Base-by-base conservation (phyloP, 306 rosid species). In the Glycine latifolia region DNA sequence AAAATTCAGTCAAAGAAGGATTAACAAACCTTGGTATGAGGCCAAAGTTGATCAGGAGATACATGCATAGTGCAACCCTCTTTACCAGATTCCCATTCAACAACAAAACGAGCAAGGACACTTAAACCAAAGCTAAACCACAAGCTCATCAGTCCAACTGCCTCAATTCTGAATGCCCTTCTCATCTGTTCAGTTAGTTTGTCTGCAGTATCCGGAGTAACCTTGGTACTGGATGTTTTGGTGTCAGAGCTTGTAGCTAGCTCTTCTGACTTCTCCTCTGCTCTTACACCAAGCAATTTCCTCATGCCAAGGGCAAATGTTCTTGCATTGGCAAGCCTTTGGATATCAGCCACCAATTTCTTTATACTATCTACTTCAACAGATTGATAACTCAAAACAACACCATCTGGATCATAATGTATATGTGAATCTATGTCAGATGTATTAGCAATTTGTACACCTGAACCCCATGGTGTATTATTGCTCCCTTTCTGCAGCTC, bases 21-120 rank as follows among this genome's bases (percentile, higher is more conserved):
- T 14, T 39, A 71, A 85, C 83, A 62, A 76, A 96, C 99, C 99
- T 91, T 96, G 39, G 99, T 96, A 81, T 96, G 99, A 69, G 99
- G 99, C 99, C 99, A 96, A 80, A 96, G 97, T 77, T 96, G 98
- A 83, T 96, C 99, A 0, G 99, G 98, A 79, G 98, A 92, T 60
- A 96, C 97, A 70, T 96, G 99, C 97, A 96, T 94, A 4, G 99
- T 94, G 88, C 99, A 96, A 87, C 99, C 99, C 85, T 96, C 98
- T 83, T 91, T 94, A 67, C 97, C 89, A 13, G 98, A 92, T 87
- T 94, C 97, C 99, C 99, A 96, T 86, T 96, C 99, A 33, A 96
- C 99, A 81, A 91, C 99, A 89, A 96, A 96, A 61, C 98, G 99
- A 71, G 97, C 99, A 62, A 94, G 90, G 67, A 89, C 97, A 68